Base-by-base conservation (phyloP, 805 yeast species). In the Myxozyma monticola region DNA sequence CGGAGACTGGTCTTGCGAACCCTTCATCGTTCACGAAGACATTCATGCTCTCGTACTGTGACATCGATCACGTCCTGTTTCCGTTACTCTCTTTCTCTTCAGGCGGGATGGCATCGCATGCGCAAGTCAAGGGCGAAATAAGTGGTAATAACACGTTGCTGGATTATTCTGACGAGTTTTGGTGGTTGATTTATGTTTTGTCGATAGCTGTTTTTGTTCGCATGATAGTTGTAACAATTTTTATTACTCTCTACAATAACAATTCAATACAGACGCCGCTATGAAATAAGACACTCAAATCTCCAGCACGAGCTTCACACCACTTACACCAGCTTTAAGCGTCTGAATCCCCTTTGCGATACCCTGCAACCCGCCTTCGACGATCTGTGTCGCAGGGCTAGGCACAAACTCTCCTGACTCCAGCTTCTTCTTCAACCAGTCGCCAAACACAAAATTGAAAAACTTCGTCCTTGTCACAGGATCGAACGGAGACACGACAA, bases 241-340 rank as follows among this genome's bases (percentile, higher is more conserved):
- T n/a, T n/a, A n/a, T n/a, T n/a, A n/a, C n/a, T n/a, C n/a, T n/a
- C n/a, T n/a, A n/a, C n/a, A n/a, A n/a, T n/a, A n/a, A n/a, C n/a
- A n/a, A n/a, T n/a, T n/a, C 30, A 28, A 28, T 28, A 12, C 30
- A 28, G 12, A 28, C 30, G 10, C 12, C 30, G 12, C 30, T 28
- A 28, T 28, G 10, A 28, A 28, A 28, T 8, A 8, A 33, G 15
- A n/a, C 18, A 6, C 33, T 17, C 18, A 42, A 34, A 18, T 15
- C 20, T 21, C 40, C 17, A 35, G 33, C 33, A 64, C 65, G 5
- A 62, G 30, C 57, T 62, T 62, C 24, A 42, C 45, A n/a, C 50
- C 65, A 14, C 55, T 42, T 10, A 60, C 62, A 25, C 65, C 63
- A 25, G 44, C 39, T 20, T 53, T 49, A 42, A 45, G 48, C 42